phyloP scores from a whole-genome alignment of 306 rosid species.

The Pterocarpus macrocarpus region DNA sequence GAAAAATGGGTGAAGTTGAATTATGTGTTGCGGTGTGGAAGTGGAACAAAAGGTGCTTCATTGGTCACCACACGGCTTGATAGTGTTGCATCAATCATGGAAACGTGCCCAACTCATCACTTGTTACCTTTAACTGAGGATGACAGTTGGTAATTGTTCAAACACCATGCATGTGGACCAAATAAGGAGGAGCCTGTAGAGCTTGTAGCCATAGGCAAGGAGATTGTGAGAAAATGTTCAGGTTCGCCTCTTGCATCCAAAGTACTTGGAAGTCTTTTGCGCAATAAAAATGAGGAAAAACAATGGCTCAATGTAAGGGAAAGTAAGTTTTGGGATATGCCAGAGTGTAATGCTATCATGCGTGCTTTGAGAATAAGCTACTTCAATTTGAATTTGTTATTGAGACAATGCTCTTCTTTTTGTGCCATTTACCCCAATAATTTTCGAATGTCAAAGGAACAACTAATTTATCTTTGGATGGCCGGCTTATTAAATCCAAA shows the following conservation, averaged over 20 bases:
- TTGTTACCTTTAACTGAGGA: neutral
- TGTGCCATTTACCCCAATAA: conserved; percentile 35
- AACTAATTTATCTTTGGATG: conserved; percentile 31
- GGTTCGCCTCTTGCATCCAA: conserved; percentile 39
- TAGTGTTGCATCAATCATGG: conserved; percentile 19
- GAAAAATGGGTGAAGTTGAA: conserved; percentile 29
- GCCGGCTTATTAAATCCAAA: conserved; percentile 23
- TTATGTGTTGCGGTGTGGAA: neutral
- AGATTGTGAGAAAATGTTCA: conserved; percentile 35
- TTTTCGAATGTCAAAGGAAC: neutral
- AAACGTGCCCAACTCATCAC: neutral
- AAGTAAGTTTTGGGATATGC: conserved; percentile 20
- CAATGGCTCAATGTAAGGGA: conserved; percentile 19
- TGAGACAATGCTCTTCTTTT: conserved; percentile 30
- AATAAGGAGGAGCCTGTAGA: neutral
- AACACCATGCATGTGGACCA: conserved; percentile 23
- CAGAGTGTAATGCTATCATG: neutral
- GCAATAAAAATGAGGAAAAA: neutral
- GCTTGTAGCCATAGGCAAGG: conserved; percentile 31
- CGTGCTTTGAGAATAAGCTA: conserved; percentile 26
- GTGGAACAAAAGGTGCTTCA: conserved; percentile 19
- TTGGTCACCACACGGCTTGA: conserved; percentile 32
- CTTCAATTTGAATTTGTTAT: neutral
- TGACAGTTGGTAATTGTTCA: conserved; percentile 28
- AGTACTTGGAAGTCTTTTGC: conserved; percentile 27